Evolutionary conservation across 257 asterid species (phyloP).

Genomic region (Cynanchum wilfordii): DNA sequence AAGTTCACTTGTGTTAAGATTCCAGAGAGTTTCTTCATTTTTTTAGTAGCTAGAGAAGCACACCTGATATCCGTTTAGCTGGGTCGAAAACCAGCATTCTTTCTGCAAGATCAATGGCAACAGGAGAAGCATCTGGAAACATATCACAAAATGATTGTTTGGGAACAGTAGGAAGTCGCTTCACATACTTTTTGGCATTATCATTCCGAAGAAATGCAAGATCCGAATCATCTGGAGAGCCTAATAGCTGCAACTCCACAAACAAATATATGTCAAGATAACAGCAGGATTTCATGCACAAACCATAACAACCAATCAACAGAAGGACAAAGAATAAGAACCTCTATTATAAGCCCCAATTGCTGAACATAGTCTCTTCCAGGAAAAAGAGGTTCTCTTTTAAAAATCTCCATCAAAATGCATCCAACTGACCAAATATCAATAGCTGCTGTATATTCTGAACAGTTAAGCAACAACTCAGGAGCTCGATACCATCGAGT

Average conservation of each 20-base stretch:
- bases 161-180: slow-evolving; percentile 63
- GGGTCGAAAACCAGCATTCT: slow-evolving; percentile 82
- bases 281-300: background rate
- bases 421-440: slow-evolving; percentile 42
- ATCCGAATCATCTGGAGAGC: slow-evolving; percentile 86
- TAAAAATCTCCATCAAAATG: slow-evolving; percentile 32
- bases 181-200: slow-evolving; percentile 67
- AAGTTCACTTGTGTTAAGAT: background rate
- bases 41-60: slow-evolving; percentile 8
- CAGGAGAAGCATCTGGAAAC: slow-evolving; percentile 57
- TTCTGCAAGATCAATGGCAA: slow-evolving; percentile 77
- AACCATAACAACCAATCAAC: background rate
- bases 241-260: slow-evolving; percentile 46
- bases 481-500: slow-evolving; percentile 40
- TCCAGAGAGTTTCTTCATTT: background rate
- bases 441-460: slow-evolving; percentile 36
- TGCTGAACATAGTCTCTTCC: slow-evolving; percentile 36
- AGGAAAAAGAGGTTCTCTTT: slow-evolving; percentile 34
- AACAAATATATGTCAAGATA: background rate
- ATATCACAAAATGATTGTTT: slow-evolving; percentile 50
- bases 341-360: slow-evolving; percentile 30
- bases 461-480: slow-evolving; percentile 31
- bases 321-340: slow-evolving; percentile 4
- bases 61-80: slow-evolving; percentile 77
- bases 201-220: slow-evolving; percentile 77